Evolutionary conservation across 2,329 filamentous ascomycete species (phyloP).

Genomic region (Xylariaceae sp.): DNA sequence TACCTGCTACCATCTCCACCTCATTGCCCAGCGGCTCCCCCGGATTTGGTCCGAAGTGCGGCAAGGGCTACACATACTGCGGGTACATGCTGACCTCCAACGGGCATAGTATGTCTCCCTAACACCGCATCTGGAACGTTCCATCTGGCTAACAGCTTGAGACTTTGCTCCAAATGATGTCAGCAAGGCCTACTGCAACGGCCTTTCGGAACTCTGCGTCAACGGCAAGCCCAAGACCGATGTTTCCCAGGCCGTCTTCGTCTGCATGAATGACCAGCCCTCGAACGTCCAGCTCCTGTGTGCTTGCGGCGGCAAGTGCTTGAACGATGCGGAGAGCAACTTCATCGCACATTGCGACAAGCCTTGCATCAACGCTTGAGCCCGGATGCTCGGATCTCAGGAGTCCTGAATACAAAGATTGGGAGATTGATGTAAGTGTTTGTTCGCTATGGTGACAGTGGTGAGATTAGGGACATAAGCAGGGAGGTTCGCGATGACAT

Average conservation of each 20-base stretch:
- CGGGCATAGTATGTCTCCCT: constrained; percentile 34
- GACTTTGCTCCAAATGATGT: constrained; percentile 33
- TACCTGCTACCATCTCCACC: constrained; percentile 2
- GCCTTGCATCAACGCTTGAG: constrained; percentile 32
- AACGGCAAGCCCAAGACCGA: constrained; percentile 33
- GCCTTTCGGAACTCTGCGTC: constrained; percentile 31
- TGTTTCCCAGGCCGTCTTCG: constrained; percentile 34
- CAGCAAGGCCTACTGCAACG: constrained; percentile 36
- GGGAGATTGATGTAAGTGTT: constrained; percentile 2
- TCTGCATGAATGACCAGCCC: constrained; percentile 37
- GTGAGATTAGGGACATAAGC: constrained; percentile 1
- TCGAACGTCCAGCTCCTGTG: constrained; percentile 35
- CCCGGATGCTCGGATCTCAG: neutral
- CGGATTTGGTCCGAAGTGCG: constrained; percentile 30
- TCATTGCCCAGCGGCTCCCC: constrained; percentile 11
- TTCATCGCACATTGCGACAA: constrained; percentile 38
- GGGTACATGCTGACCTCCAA: constrained; percentile 34
- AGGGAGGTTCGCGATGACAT: constrained; percentile 7
- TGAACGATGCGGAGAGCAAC: constrained; percentile 35
- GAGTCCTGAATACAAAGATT: neutral
- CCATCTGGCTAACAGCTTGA: constrained; percentile 10
- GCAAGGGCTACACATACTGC: constrained; percentile 39
- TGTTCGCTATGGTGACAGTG: neutral
- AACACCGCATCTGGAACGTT: neutral
- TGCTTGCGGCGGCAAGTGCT: constrained; percentile 35